These are phyloP conservation scores for Magnolia sinica DNA, from an alignment of 164 flowering plant species.

Conservation along the genomic window DNA sequence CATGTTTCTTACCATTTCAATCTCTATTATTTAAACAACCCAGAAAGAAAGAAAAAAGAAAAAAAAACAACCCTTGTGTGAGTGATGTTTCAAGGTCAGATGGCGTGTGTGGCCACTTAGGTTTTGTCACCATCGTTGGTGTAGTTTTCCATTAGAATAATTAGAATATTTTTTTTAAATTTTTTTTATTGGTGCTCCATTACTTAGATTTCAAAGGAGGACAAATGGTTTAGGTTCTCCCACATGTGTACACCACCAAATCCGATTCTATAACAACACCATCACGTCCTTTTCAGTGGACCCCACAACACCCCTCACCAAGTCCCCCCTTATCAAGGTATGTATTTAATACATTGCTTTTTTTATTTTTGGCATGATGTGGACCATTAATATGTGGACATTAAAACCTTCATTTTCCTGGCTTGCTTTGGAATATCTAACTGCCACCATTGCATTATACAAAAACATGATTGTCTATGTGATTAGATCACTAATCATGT, in stretches of 20 bases:
- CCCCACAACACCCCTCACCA: neutral
- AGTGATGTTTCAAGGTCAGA: conserved; percentile 5
- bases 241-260: conserved; percentile 13
- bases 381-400: neutral
- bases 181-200: neutral
- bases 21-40: neutral
- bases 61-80: neutral
- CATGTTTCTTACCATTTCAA: neutral
- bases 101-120: conserved; percentile 12
- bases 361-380: neutral
- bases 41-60: neutral
- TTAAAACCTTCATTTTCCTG: neutral
- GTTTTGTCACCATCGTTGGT: conserved; percentile 12
- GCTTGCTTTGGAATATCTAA: neutral
- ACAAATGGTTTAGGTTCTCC: conserved; percentile 7
- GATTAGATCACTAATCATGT: conserved; percentile 1
- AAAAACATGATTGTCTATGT: neutral
- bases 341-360: conserved; percentile 8
- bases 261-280: conserved; percentile 11
- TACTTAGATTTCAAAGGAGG: conserved; percentile 12
- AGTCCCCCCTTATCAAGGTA: neutral
- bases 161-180: neutral
- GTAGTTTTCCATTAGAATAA: conserved; percentile 10
- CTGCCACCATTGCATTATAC: neutral
- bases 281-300: conserved; percentile 4